Evolutionary conservation across 1,284 basidiomycete species (phyloP).

Genomic region (Inonotus hispidus): DNA sequence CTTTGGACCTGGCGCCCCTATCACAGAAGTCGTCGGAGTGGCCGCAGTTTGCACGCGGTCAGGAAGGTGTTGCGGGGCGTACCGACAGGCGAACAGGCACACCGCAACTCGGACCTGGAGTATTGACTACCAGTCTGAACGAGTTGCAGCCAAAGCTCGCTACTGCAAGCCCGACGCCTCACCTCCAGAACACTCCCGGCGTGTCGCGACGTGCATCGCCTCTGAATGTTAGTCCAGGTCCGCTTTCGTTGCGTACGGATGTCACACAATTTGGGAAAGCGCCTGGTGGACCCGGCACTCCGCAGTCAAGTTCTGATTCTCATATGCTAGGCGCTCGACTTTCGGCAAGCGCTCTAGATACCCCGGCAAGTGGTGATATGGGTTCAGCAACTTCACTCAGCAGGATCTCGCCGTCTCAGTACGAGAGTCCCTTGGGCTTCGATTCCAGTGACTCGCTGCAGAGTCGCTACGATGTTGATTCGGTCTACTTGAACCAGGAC

Average conservation of each 20-base stretch:
- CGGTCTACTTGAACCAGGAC: slow-evolving; percentile 47
- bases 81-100: slow-evolving; percentile 63
- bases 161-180: slow-evolving; percentile 57
- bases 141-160: slow-evolving; percentile 42
- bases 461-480: slow-evolving; percentile 55
- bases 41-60: slow-evolving; percentile 78
- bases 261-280: slow-evolving; percentile 52
- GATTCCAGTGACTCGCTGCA: slow-evolving; percentile 51
- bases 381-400: slow-evolving; percentile 56
- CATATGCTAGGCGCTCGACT: slow-evolving; percentile 57
- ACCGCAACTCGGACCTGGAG: slow-evolving; percentile 32
- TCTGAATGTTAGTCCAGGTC: slow-evolving; percentile 21
- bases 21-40: slow-evolving; percentile 90
- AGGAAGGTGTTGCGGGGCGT: slow-evolving; percentile 49
- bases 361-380: slow-evolving; percentile 47
- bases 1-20: slow-evolving; percentile 86
- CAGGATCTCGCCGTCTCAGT: slow-evolving; percentile 54
- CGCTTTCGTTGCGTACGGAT: slow-evolving; percentile 22
- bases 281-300: slow-evolving; percentile 47
- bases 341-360: slow-evolving; percentile 35
- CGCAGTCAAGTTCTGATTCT: slow-evolving; percentile 50
- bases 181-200: slow-evolving; percentile 56
- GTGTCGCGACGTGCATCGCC: slow-evolving; percentile 45
- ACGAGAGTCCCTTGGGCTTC: slow-evolving; percentile 46
- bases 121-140: slow-evolving; percentile 45